Evolutionary conservation across 1,284 basidiomycete genomes (phyloP).

Genomic region (Trametes hirsuta): DNA sequence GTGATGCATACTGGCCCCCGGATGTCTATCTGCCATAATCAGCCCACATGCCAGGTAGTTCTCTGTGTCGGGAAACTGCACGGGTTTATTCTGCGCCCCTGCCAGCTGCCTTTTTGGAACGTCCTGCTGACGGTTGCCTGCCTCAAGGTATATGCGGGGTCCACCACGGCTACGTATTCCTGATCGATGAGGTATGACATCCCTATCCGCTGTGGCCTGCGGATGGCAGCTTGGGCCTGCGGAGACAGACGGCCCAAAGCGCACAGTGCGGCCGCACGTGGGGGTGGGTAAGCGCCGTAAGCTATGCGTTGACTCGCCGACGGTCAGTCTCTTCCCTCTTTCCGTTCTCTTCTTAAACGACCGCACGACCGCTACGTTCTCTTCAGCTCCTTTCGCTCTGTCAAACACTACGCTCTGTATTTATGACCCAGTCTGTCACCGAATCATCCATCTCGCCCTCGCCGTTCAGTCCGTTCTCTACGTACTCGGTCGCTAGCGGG

Average conservation of each 20-base stretch:
- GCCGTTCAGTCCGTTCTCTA: constrained; percentile 56
- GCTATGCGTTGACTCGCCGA: constrained; percentile 21
- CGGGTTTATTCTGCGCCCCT: constrained; percentile 1
- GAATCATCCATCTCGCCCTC: constrained; percentile 46
- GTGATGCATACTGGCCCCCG: too few relatives aligned
- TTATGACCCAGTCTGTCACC: constrained; percentile 41
- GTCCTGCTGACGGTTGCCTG: neutral
- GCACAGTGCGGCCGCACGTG: constrained; percentile 14
- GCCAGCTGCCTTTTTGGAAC: neutral
- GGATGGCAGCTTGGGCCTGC: neutral
- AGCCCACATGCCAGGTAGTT: neutral
- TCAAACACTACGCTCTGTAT: constrained; percentile 28
- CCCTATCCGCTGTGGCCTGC: neutral
- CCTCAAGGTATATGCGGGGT: neutral
- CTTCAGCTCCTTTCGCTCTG: constrained; percentile 22
- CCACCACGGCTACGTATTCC: neutral
- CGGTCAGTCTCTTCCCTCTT: neutral
- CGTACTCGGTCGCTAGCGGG: constrained; percentile 54
- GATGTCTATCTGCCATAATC: too few relatives aligned
- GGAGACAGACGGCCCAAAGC: neutral
- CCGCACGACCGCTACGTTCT: constrained; percentile 22
- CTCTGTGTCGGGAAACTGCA: neutral
- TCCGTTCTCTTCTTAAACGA: constrained; percentile 11
- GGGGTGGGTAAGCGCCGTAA: constrained; percentile 18
- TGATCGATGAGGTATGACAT: neutral